A percentile compares a stretch with the other conserved stretches of the same genome.
These are phyloP conservation scores for Nemania bipapillata DNA, from an alignment of 2,329 filamentous ascomycete genomes.

Conservation along the genomic window DNA sequence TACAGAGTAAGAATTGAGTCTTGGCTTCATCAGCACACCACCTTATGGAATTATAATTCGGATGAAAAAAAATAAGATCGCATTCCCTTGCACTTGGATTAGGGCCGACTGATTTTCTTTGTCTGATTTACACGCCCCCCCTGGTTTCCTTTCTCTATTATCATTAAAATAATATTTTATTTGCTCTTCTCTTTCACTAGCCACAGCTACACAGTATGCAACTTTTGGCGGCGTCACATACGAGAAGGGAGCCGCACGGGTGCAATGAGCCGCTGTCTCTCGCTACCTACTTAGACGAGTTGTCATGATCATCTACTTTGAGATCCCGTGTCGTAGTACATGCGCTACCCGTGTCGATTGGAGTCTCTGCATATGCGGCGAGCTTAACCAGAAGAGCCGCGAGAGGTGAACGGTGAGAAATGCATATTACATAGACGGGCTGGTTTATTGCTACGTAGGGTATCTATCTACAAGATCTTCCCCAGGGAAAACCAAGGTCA, in stretches of 20 bases:
- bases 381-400: not conserved
- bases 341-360: not conserved
- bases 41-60: not conserved
- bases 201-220: slow-evolving; percentile 33
- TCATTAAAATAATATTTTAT: not conserved
- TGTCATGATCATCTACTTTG: not conserved
- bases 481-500: too few relatives aligned
- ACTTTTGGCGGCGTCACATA: not conserved
- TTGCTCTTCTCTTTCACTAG: slow-evolving; percentile 17
- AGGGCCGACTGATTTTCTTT: slow-evolving; percentile 18
- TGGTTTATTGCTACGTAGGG: not conserved
- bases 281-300: not conserved
- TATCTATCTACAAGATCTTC: not conserved
- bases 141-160: not conserved
- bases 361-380: not conserved
- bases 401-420: not conserved
- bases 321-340: not conserved
- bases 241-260: slow-evolving; percentile 13
- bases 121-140: slow-evolving; percentile 26
- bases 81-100: slow-evolving; percentile 18
- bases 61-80: slow-evolving; percentile 5
- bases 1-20: slow-evolving; percentile 24
- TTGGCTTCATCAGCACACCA: slow-evolving; percentile 23
- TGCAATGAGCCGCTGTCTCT: slow-evolving; percentile 1
- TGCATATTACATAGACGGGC: not conserved